A percentile compares a stretch with the other conserved stretches of the same genome.
Conservation (phyloP, 306 rosid genomes). For the Rubus idaeus region DNA sequence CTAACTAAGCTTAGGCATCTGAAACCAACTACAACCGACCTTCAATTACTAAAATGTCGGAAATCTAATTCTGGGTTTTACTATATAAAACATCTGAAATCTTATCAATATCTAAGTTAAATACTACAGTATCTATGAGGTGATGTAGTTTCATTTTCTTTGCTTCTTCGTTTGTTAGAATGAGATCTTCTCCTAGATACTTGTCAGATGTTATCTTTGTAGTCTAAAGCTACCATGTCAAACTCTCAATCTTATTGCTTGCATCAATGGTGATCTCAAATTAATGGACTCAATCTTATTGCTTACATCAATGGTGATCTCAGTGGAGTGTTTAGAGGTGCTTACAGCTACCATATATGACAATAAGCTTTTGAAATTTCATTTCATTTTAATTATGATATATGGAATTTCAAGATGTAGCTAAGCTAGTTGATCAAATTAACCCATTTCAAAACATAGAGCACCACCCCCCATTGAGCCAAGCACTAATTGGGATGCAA, state of each 20-base stretch:
- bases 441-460: slow-evolving; percentile 55
- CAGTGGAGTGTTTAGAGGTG: slow-evolving; percentile 32
- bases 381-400: background rate
- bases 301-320: slow-evolving; percentile 46
- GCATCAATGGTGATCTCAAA: slow-evolving; percentile 47
- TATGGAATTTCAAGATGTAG: slow-evolving; percentile 2
- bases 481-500: slow-evolving; percentile 52
- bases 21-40: slow-evolving; percentile 45
- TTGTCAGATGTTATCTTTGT: slow-evolving; percentile 23
- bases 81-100: slow-evolving; percentile 48
- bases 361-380: slow-evolving; percentile 13
- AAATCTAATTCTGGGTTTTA: slow-evolving; percentile 23
- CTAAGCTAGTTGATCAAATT: slow-evolving; percentile 35
- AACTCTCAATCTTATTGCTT: slow-evolving; percentile 31
- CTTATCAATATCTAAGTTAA: slow-evolving; percentile 66
- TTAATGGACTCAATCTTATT: slow-evolving; percentile 37
- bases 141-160: slow-evolving; percentile 27
- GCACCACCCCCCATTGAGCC: slow-evolving; percentile 87
- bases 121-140: slow-evolving; percentile 43
- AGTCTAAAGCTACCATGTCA: slow-evolving; percentile 23
- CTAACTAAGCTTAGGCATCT: slow-evolving; percentile 39
- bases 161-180: slow-evolving; percentile 27
- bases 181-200: slow-evolving; percentile 63
- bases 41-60: slow-evolving; percentile 47
- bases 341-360: slow-evolving; percentile 34